Evolutionary conservation across 345 rosid genomes (phyloP).

Genomic region (Microthlaspi erraticum): DNA sequence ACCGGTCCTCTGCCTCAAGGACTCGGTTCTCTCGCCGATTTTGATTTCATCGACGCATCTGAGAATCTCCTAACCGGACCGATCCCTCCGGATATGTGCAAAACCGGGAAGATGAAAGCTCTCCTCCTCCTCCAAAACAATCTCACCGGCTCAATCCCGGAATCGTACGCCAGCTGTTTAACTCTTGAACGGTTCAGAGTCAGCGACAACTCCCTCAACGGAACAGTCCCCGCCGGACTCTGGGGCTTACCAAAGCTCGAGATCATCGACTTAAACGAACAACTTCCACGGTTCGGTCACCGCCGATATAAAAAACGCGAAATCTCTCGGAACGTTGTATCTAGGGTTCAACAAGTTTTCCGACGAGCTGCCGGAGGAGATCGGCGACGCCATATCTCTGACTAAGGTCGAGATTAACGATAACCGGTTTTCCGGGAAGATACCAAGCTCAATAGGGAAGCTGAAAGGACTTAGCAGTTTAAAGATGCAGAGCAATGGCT

Average conservation of each 20-base stretch:
- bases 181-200: conserved; percentile 75
- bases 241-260: conserved; percentile 77
- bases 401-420: conserved; percentile 55
- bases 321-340: conserved; percentile 53
- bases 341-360: conserved; percentile 66
- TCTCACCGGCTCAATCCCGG: conserved; percentile 77
- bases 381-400: conserved; percentile 54
- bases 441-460: conserved; percentile 62
- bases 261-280: conserved; percentile 70
- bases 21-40: conserved; percentile 75
- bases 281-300: conserved; percentile 66
- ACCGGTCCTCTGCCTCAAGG: conserved; percentile 73
- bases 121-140: conserved; percentile 77
- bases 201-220: conserved; percentile 64
- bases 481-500: conserved; percentile 62
- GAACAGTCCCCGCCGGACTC: conserved; percentile 71
- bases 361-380: conserved; percentile 72
- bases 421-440: conserved; percentile 66
- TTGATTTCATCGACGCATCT: conserved; percentile 78
- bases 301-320: conserved; percentile 61
- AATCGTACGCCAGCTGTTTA: conserved; percentile 61
- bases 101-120: conserved; percentile 65
- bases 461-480: conserved; percentile 60
- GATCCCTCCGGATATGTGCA: conserved; percentile 92
- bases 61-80: conserved; percentile 75